phyloP scores from a whole-genome alignment of 2,329 filamentous ascomycete genomes.

The Pestalotiopsis sp. region DNA sequence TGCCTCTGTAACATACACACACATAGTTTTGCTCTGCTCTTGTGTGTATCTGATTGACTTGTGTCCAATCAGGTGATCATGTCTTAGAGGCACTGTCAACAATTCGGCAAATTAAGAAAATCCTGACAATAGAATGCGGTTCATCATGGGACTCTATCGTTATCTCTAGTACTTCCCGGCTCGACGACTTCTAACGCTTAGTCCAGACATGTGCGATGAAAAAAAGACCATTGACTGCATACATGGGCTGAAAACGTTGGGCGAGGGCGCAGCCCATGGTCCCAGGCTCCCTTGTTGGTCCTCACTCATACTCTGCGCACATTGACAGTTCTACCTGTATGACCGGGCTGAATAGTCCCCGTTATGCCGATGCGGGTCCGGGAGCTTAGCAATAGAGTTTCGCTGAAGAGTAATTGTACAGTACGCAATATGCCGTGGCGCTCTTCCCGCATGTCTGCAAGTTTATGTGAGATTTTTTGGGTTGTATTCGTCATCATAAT shows the following conservation, averaged over 20 bases:
- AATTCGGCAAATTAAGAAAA: neutral
- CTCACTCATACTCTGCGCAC: neutral
- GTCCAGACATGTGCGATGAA: neutral
- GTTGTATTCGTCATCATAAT: slow-evolving; percentile 10
- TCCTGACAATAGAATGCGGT: neutral
- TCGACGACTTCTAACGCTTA: slow-evolving; percentile 2
- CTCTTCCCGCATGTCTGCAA: neutral
- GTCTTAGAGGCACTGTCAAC: neutral
- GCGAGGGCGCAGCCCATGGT: neutral
- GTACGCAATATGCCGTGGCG: slow-evolving; percentile 5
- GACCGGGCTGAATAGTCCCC: slow-evolving; percentile 1
- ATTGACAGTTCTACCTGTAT: neutral
- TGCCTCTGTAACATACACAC: neutral
- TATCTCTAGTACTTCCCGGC: slow-evolving; percentile 8
- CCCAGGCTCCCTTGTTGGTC: neutral
- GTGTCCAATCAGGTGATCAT: neutral
- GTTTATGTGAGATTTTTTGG: neutral
- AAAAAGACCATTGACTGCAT: neutral
- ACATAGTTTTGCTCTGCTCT: neutral
- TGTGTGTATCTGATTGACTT: neutral
- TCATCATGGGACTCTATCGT: slow-evolving; percentile 12
- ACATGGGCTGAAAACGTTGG: neutral
- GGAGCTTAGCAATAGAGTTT: slow-evolving; percentile 7
- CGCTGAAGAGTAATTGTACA: slow-evolving; percentile 10
- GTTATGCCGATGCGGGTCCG: neutral